Conservation (phyloP, 768 basidiomycete genomes). For the Tulasnella calospora region DNA sequence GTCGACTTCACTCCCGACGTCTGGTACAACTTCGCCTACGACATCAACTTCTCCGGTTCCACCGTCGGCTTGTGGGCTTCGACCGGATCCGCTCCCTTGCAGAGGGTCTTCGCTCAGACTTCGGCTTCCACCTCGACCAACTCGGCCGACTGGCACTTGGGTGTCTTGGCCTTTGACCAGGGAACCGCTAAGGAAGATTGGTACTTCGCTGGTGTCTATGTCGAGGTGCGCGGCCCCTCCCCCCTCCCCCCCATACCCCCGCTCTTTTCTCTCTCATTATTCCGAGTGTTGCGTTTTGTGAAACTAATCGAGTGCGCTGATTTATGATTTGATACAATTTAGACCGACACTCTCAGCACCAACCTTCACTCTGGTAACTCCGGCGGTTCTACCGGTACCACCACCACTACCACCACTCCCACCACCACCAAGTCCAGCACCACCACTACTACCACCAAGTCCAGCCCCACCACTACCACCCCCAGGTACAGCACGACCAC, state of each 20-base stretch:
- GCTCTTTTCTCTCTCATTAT: too few relatives aligned
- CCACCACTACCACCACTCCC: too few relatives aligned
- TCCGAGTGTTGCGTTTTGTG: too few relatives aligned
- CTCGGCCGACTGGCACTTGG: conserved; percentile 42
- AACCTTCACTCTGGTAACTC: too few relatives aligned
- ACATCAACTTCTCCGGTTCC: conserved; percentile 53
- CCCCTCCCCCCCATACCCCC: too few relatives aligned
- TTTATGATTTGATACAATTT: too few relatives aligned
- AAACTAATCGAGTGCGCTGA: too few relatives aligned
- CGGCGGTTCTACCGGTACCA: too few relatives aligned
- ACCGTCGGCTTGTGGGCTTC: conserved; percentile 59
- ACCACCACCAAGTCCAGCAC: conserved; percentile 22
- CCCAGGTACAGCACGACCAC: too few relatives aligned
- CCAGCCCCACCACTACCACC: neutral
- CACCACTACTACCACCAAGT: conserved; percentile 24
- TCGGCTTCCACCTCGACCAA: conserved; percentile 48
- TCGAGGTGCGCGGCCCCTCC: conserved; percentile 47
- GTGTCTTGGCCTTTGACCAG: conserved; percentile 49
- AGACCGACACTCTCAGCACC: too few relatives aligned
- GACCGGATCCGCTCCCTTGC: conserved; percentile 46
- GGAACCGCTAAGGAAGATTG: conserved; percentile 47
- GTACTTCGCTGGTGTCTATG: conserved; percentile 57
- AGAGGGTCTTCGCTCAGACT: conserved; percentile 47
- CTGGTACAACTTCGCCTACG: conserved; percentile 66
- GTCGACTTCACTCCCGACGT: conserved; percentile 48